These are phyloP conservation scores for Butyriboletus loyo DNA, from an alignment of 768 basidiomycete genomes.

Conservation along the genomic window DNA sequence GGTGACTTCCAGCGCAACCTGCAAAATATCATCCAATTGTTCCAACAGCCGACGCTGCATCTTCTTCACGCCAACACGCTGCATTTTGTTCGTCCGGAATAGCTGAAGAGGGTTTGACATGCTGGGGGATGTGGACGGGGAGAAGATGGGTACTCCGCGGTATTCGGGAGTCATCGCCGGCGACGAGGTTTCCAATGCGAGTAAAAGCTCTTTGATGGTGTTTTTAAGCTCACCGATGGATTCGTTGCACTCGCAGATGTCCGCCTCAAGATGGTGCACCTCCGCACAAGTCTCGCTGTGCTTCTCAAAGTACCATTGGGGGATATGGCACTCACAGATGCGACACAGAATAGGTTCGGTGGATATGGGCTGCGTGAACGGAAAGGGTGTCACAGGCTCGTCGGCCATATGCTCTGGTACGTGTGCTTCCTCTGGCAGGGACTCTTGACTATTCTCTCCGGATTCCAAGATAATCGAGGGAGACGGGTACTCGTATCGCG, in stretches of 20 bases:
- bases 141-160: slow-evolving; percentile 82
- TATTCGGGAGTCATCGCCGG: slow-evolving; percentile 72
- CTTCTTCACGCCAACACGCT: slow-evolving; percentile 76
- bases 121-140: slow-evolving; percentile 67
- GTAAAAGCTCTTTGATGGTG: slow-evolving; percentile 75
- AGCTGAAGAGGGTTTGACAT: slow-evolving; percentile 74
- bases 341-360: slow-evolving; percentile 87
- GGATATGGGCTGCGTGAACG: slow-evolving; percentile 74
- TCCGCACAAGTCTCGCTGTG: slow-evolving; percentile 99
- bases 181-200: slow-evolving; percentile 72
- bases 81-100: slow-evolving; percentile 75
- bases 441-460: slow-evolving; percentile 39
- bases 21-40: slow-evolving; percentile 83
- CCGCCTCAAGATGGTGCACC: slow-evolving; percentile 92
- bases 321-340: slow-evolving; percentile 95
- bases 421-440: slow-evolving; percentile 34
- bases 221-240: slow-evolving; percentile 82
- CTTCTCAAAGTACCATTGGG: slow-evolving; percentile 99
- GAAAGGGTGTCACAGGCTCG: slow-evolving; percentile 66
- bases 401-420: slow-evolving; percentile 36
- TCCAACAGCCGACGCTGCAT: slow-evolving; percentile 78
- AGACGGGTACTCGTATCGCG: slow-evolving; percentile 66
- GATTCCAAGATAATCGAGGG: slow-evolving; percentile 56
- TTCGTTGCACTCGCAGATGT: slow-evolving; percentile 92
- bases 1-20: slow-evolving; percentile 75